These are phyloP conservation scores for Pythium phragmitis DNA, from an alignment of 352 stramenopile genomes.

Conservation along the genomic window DNA sequence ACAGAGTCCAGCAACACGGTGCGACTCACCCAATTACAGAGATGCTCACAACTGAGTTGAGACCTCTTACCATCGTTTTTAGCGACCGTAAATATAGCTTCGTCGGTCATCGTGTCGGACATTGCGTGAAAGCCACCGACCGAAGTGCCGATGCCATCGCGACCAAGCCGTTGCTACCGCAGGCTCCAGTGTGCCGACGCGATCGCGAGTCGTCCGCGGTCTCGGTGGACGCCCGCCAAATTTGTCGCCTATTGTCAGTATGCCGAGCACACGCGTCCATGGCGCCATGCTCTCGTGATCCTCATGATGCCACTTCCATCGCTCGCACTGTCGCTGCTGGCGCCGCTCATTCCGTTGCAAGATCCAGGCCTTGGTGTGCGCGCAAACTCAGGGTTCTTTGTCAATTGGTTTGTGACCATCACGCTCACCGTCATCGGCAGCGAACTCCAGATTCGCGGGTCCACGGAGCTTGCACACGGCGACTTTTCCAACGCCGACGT, in stretches of 20 bases:
- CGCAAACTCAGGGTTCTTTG: neutral
- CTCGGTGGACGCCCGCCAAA: slow-evolving; percentile 10
- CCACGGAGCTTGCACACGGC: neutral
- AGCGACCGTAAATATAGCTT: no score
- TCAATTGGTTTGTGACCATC: neutral
- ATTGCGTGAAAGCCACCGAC: no score
- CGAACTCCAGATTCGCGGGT: neutral
- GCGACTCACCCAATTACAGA: no score
- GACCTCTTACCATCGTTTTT: no score
- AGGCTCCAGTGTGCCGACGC: no score
- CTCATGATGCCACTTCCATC: slow-evolving; percentile 1
- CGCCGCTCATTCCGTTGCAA: slow-evolving; percentile 1
- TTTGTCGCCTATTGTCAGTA: slow-evolving; percentile 3
- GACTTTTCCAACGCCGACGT: neutral
- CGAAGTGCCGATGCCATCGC: no score
- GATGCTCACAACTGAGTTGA: no score
- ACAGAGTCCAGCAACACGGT: no score
- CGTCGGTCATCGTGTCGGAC: no score
- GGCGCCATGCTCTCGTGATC: neutral
- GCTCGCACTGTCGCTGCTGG: neutral
- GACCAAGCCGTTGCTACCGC: no score
- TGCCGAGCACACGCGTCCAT: neutral
- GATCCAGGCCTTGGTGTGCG: neutral
- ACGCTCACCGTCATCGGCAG: neutral
- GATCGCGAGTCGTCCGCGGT: no score